Base-by-base conservation (phyloP, 345 rosid species). In the Camelina laxa region DNA sequence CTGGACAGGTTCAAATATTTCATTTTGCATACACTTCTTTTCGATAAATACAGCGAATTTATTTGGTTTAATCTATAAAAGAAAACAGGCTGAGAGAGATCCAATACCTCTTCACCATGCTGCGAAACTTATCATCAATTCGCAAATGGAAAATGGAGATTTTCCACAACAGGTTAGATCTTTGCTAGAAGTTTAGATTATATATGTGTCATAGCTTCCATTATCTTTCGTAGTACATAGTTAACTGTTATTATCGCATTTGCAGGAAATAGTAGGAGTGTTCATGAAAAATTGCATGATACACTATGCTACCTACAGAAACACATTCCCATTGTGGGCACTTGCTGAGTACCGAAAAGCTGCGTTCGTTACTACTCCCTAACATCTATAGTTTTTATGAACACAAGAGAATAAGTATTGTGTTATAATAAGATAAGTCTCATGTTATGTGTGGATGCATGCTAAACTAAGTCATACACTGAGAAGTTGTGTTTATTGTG, bases 71-170 rank as follows among this genome's bases (percentile, higher is more conserved):
- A 4, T 27, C 30, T 27, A 4, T 27, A 0, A 24, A 31, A 31
- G 1, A 6, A 31, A 31, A 35, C 19, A 50, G 87, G 85, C 64
- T 9, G 83, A 83, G 70, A 83, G 84, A 61, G 88, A 90, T 72
- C 86, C 89, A 1, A 75, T 71, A 9, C 92, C 97, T 27, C 80
- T 90, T 77, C 90, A 87, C 58, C 81, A 75, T 2, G 96, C 86
- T 15, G 94, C 86, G 15, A 92, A 83, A 68, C 67, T 90, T 38
- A 63, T 92, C 70, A 90, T 92, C 75, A 90, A 83, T 79, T 88
- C 91, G 15, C 96, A 90, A 39, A 20, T 81, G 36, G 88, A 78
- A 39, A 76, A 82, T 54, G 96, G 96, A 3, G 89, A 84, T 65
- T 92, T 87, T 53, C 96, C 97, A 1, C 89, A 88, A 66, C 87